Evolutionary conservation across 148 eudicot species (phyloP), one percentile per base, ranked within the genome.

Genomic region (Spergularia marina): DNA sequence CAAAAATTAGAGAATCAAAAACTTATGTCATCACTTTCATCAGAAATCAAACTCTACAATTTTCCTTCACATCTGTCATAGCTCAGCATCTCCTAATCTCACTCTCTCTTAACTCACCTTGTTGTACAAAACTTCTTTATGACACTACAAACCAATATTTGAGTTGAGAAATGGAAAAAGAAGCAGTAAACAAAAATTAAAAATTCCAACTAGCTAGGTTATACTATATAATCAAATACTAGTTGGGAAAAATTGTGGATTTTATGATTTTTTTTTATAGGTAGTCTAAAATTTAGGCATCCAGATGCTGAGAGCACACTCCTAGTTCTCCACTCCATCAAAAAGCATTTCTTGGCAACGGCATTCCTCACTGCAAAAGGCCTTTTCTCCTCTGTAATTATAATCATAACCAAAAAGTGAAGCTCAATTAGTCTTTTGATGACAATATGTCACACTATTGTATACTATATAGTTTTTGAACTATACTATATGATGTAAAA

Each of bases 331-430:
- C 80, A 73, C 76, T 75, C 74, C 86, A 77, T 92, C 95, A 40
- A 79, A 87, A 68, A 90, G 80, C 91, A 93, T 93, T 79, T 82
- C 96, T 83, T 90, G 84, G 79, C 83, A 68, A 13, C 98, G 85
- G 86, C 98, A 90, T 76, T 93, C 98, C 47, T 80, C 77, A 83
- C 94, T 93, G 79, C 98, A 91, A 82, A 93, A 93, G 16, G 87
- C 91, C 80, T 88, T 91, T 64, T 93, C 98, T 12, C 91, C 97
- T 83, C 97, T 90, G 90, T 84, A 86, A 30, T 23, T 20, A 14
- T 70, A 70, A 78, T 54, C 68, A 71, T 57, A 54, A 66, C 51
- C 58, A 23, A 57, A 72, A 21, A 30, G 16, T 49, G 16, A 36
- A 44, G 44, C 39, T n/a, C 14, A 49, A 64, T 70, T 62, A 74